These are phyloP conservation scores for Isoetes taiwanensis DNA, from an alignment of 75 land plant species.

Conservation along the genomic window DNA sequence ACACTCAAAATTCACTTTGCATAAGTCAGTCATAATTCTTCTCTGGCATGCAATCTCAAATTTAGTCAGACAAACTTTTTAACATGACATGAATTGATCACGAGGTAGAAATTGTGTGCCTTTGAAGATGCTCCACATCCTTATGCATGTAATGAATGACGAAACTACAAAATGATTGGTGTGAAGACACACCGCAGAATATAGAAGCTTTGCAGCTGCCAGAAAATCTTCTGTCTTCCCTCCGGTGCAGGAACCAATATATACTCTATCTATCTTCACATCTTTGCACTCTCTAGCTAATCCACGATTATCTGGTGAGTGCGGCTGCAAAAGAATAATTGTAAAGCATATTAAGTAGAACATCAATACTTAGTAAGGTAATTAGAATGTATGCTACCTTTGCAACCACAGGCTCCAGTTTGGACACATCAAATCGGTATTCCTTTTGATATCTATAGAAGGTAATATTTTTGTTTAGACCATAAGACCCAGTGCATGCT, in stretches of 20 bases:
- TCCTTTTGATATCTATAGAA: slow-evolving; percentile 46
- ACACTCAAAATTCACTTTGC: too few species aligned
- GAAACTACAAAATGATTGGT: neutral
- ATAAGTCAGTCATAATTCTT: too few species aligned
- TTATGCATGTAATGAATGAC: too few species aligned
- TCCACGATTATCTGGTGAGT: slow-evolving; percentile 96
- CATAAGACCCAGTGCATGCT: too few species aligned
- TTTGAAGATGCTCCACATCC: too few species aligned
- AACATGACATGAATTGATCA: too few species aligned
- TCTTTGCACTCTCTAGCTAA: slow-evolving; percentile 86
- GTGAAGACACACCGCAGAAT: slow-evolving; percentile 42
- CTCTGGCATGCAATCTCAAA: too few species aligned
- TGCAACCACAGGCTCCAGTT: slow-evolving; percentile 85
- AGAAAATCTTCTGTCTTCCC: slow-evolving; percentile 93
- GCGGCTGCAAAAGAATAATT: slow-evolving; percentile 45
- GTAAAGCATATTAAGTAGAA: neutral
- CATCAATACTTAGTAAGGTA: neutral
- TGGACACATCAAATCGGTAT: slow-evolving; percentile 77
- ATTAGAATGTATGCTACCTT: slow-evolving; percentile 33
- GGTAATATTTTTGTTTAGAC: neutral
- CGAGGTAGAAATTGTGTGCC: too few species aligned
- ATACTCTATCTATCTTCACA: slow-evolving; percentile 87
- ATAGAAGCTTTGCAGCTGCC: slow-evolving; percentile 67
- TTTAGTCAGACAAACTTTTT: too few species aligned
- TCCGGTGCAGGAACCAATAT: slow-evolving; percentile 96